These are phyloP conservation scores for Uncinocarpus reesii DNA, from an alignment of 2,329 filamentous ascomycete genomes.

Conservation along the genomic window DNA sequence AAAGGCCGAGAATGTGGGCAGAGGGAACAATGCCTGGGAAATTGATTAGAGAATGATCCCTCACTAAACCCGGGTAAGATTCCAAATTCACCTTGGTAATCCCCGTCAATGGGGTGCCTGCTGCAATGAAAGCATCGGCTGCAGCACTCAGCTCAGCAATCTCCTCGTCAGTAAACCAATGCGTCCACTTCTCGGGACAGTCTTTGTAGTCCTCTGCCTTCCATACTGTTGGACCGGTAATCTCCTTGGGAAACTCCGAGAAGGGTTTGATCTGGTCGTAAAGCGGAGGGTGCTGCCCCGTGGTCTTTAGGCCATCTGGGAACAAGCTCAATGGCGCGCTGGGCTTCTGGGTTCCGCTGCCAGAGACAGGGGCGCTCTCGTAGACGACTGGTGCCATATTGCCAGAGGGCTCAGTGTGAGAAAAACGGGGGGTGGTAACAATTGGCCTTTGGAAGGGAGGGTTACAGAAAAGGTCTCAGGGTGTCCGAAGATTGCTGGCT, in stretches of 20 bases:
- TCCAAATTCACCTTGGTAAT: constrained; percentile 51
- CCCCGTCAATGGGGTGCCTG: constrained; percentile 57
- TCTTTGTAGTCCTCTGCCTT: constrained; percentile 52
- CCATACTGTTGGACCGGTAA: constrained; percentile 65
- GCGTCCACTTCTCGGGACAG: constrained; percentile 60
- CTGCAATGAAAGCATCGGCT: constrained; percentile 58
- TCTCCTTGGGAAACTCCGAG: constrained; percentile 58
- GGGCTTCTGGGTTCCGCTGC: constrained; percentile 9
- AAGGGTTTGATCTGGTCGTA: constrained; percentile 58
- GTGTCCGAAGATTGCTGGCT: not conserved
- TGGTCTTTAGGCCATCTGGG: constrained; percentile 56
- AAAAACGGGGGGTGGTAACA: not conserved
- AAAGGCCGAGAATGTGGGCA: constrained; percentile 47
- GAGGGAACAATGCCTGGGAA: constrained; percentile 49
- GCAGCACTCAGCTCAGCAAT: constrained; percentile 55
- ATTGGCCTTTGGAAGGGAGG: not conserved
- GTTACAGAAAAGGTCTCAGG: not conserved
- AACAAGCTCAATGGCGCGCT: constrained; percentile 36
- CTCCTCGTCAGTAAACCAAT: constrained; percentile 57
- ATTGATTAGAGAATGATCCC: too few species aligned
- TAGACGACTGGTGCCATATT: constrained; percentile 18
- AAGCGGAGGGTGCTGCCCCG: constrained; percentile 62
- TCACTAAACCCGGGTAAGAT: too few species aligned
- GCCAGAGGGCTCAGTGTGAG: not conserved
- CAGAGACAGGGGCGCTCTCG: constrained; percentile 11